phyloP scores from a whole-genome alignment of 345 rosid species.

The rapeseed (Brassica napus) region Da-Ae NC_063443.1:15722001-15722500 shows the following conservation, averaged over 20 bases:
- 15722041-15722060: neutral
- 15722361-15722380: conserved; percentile 77
- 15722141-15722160: too few relatives aligned
- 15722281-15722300: conserved; percentile 72
- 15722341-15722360: conserved; percentile 57
- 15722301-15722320: conserved; percentile 72
- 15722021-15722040: conserved; percentile 1
- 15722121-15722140: neutral
- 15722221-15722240: conserved; percentile 52
- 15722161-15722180: neutral
- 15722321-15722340: conserved; percentile 64
- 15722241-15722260: conserved; percentile 89
- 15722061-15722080: neutral
- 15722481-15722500: conserved; percentile 74
- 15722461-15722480: neutral
- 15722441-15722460: neutral
- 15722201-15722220: conserved; percentile 53
- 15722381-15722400: conserved; percentile 48
- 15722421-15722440: neutral
- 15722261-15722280: conserved; percentile 96
- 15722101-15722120: neutral
- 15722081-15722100: neutral
- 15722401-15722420: conserved; percentile 46
- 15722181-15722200: conserved; percentile 9
- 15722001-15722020: neutral